Conservation (phyloP, 306 rosid genomes). For the Prosopis cineraria region DNA sequence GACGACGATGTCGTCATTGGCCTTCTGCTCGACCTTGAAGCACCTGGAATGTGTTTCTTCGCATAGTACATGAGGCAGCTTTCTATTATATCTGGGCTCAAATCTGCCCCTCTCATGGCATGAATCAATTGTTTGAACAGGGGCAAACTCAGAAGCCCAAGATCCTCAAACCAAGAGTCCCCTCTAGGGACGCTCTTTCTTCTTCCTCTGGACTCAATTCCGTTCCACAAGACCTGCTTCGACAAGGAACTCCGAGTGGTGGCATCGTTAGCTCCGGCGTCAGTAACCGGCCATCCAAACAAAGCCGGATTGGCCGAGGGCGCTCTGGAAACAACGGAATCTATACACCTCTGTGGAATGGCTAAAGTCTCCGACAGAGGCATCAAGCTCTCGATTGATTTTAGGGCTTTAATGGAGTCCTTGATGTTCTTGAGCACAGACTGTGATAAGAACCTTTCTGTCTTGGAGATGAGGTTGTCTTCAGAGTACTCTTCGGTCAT, state of each 20-base stretch:
- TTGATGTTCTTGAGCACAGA: conserved; percentile 55
- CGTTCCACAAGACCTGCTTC: conserved; percentile 75
- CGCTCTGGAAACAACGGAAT: conserved; percentile 66
- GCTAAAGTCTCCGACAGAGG: conserved; percentile 66
- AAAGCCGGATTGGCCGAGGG: conserved; percentile 72
- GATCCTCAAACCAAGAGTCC: conserved; percentile 81
- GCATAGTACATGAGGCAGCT: conserved; percentile 81
- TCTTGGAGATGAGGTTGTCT: conserved; percentile 70
- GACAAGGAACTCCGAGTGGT: conserved; percentile 42
- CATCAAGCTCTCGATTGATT: conserved; percentile 68
- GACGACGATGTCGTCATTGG: conserved; percentile 53
- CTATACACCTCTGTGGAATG: conserved; percentile 73
- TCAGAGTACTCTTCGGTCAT: conserved; percentile 73
- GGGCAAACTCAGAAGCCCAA: conserved; percentile 66
- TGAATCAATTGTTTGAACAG: conserved; percentile 66
- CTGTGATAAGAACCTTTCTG: conserved; percentile 58
- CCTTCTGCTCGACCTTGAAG: conserved; percentile 74
- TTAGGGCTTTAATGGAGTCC: conserved; percentile 62
- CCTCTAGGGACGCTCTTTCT: conserved; percentile 50
- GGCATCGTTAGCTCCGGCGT: conserved; percentile 27
- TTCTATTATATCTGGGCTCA: conserved; percentile 71
- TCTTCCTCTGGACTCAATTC: conserved; percentile 61
- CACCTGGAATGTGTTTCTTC: conserved; percentile 83
- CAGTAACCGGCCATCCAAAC: conserved; percentile 89
- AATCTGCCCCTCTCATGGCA: conserved; percentile 61